phyloP scores from a whole-genome alignment of 1,139 yeast species.

The Blastobotrys capitulatus region DNA sequence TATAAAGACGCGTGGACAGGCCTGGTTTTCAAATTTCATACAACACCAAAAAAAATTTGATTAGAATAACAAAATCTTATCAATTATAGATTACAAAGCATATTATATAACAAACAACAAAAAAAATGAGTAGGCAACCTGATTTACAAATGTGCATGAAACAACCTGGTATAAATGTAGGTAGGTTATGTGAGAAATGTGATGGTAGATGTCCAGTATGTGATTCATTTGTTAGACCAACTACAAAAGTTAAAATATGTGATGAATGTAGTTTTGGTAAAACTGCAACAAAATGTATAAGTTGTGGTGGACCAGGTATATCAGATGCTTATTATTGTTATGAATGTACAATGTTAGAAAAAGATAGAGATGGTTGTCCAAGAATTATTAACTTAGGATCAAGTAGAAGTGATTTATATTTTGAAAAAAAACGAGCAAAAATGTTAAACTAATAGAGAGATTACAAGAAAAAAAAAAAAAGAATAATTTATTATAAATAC shows the following conservation, averaged over 20 bases:
- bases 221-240: conserved; percentile 79
- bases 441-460: background rate
- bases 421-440: conserved; percentile 42
- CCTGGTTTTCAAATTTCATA: too few relatives aligned
- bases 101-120: too few relatives aligned
- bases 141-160: conserved; percentile 83
- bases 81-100: too few relatives aligned
- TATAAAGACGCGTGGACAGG: too few relatives aligned
- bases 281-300: conserved; percentile 54
- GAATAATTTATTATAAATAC: too few relatives aligned
- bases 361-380: conserved; percentile 92
- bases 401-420: conserved; percentile 60
- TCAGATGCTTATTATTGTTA: conserved; percentile 76
- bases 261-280: conserved; percentile 82
- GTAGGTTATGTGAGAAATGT: conserved; percentile 74
- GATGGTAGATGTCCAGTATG: conserved; percentile 92
- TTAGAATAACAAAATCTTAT: too few relatives aligned
- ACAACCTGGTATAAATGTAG: conserved; percentile 72
- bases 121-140: conserved; percentile 75
- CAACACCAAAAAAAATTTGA: too few relatives aligned
- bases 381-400: conserved; percentile 76
- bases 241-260: conserved; percentile 67
- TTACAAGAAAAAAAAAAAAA: too few relatives aligned
- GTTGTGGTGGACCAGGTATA: conserved; percentile 62
- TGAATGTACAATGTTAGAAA: conserved; percentile 77